A percentile compares a stretch with the other conserved stretches of the same genome.
Conservation (phyloP, 805 yeast species). For the Torulaspora gathmanii region DNA sequence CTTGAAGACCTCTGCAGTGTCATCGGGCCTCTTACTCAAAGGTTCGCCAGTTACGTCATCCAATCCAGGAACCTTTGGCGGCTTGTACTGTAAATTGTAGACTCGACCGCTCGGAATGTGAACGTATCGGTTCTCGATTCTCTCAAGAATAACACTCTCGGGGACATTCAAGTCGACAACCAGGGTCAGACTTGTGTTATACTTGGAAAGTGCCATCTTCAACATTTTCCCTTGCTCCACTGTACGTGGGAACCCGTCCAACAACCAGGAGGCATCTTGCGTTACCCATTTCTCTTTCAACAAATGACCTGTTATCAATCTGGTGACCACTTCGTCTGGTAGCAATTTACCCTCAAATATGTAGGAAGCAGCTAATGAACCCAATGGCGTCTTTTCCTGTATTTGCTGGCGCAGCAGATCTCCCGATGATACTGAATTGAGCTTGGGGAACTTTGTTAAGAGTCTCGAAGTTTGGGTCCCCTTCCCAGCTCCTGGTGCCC, state of each 20-base stretch:
- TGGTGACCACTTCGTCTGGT: conserved; percentile 67
- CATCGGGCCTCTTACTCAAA: conserved; percentile 74
- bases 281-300: conserved; percentile 23
- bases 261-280: conserved; percentile 53
- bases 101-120: conserved; percentile 82
- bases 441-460: conserved; percentile 46
- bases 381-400: conserved; percentile 47
- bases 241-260: conserved; percentile 93
- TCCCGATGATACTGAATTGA: conserved; percentile 73
- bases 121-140: conserved; percentile 83
- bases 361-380: conserved; percentile 50
- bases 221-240: conserved; percentile 61
- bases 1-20: conserved; percentile 67
- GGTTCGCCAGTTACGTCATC: conserved; percentile 93
- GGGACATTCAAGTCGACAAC: conserved; percentile 89
- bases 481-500: conserved; percentile 96
- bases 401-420: conserved; percentile 74
- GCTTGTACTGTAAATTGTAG: conserved; percentile 80
- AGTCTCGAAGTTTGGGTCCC: conserved; percentile 80
- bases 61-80: conserved; percentile 74
- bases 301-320: conserved; percentile 51
- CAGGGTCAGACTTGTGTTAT: conserved; percentile 50
- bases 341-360: conserved; percentile 63
- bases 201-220: conserved; percentile 39
- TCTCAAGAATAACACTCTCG: conserved; percentile 68